Conservation (phyloP, 441 rosid species). For the Populus hybrid region DNA sequence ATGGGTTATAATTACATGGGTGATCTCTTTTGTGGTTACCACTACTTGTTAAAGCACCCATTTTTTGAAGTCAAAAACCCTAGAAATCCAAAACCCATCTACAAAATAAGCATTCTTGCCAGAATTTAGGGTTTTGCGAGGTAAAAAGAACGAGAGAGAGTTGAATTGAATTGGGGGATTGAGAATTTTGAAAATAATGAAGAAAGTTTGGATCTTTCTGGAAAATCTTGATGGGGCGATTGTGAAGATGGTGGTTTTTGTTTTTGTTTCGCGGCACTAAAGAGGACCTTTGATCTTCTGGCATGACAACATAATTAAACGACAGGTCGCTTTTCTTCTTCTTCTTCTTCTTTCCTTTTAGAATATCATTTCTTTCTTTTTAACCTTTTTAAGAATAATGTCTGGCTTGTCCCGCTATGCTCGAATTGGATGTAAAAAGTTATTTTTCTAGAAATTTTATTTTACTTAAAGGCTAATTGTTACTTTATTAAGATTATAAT, state of each 20-base stretch:
- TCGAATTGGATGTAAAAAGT: too few relatives aligned
- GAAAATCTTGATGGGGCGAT: not conserved
- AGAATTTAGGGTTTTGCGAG: not conserved
- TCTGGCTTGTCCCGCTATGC: too few relatives aligned
- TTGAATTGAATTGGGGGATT: not conserved
- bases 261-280: not conserved
- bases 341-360: too few relatives aligned
- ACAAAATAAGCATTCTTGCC: slow-evolving; percentile 17
- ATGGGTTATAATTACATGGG: slow-evolving; percentile 6
- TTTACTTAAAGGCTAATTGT: too few relatives aligned
- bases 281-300: not conserved
- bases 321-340: not conserved
- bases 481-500: too few relatives aligned
- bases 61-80: slow-evolving; percentile 31
- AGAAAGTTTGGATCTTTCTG: not conserved
- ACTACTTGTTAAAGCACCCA: slow-evolving; percentile 56
- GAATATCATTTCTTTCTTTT: too few relatives aligned
- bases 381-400: too few relatives aligned
- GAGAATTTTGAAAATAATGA: not conserved
- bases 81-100: slow-evolving; percentile 28
- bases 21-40: slow-evolving; percentile 50
- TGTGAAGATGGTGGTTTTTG: not conserved
- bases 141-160: not conserved
- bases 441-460: too few relatives aligned
- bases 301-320: not conserved